These are phyloP conservation scores for Rhizopogon roseolus DNA, from an alignment of 768 basidiomycete species.

Conservation along the genomic window DNA sequence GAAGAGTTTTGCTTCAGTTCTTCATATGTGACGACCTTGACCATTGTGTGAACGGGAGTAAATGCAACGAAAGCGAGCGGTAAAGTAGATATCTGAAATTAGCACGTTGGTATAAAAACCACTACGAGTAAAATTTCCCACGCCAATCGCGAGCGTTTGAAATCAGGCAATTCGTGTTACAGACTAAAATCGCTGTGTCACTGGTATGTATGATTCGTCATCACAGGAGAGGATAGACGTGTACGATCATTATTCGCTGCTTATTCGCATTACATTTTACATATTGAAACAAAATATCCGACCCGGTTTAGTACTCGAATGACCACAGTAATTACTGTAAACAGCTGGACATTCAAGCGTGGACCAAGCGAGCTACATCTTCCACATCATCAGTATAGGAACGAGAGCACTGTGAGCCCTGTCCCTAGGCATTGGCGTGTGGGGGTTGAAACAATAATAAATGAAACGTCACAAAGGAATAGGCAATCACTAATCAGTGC, in stretches of 20 bases:
- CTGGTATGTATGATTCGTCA: no score
- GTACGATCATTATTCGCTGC: no score
- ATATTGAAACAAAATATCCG: constrained; percentile 29
- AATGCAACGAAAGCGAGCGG: constrained; percentile 20
- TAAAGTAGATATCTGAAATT: constrained; percentile 13
- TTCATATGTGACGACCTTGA: constrained; percentile 61
- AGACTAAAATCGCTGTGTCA: no score
- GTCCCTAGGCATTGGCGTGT: constrained; percentile 75
- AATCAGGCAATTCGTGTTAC: no score
- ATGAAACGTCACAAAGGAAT: no score
- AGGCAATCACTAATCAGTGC: no score
- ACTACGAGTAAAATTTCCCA: constrained; percentile 4
- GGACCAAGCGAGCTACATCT: constrained; percentile 60
- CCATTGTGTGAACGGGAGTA: constrained; percentile 19
- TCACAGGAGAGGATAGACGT: no score
- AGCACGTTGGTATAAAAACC: constrained; percentile 6
- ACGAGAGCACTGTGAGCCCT: constrained; percentile 72
- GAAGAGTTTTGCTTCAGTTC: constrained; percentile 74
- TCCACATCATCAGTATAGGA: constrained; percentile 72
- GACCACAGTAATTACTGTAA: constrained; percentile 40
- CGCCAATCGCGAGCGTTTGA: neutral
- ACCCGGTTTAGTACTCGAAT: constrained; percentile 77
- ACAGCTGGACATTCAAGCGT: constrained; percentile 68
- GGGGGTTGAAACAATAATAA: constrained; percentile 24
- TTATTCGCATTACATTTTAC: no score